phyloP scores from a whole-genome alignment of 495 filamentous ascomycete genomes.

The Annulohypoxylon stygium region DNA sequence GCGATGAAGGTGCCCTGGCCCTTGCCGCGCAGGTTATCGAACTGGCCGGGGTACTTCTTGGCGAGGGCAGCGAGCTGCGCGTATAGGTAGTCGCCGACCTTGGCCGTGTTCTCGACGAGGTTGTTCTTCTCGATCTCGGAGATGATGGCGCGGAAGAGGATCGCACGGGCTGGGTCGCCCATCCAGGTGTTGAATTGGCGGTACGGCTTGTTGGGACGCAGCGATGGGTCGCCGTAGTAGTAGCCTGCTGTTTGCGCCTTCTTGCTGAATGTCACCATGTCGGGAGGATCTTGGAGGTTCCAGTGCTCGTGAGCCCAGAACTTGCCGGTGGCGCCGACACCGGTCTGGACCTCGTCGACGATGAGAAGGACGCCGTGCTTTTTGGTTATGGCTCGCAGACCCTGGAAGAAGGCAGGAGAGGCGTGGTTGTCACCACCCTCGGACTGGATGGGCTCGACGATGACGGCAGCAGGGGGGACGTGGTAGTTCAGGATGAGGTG shows the following conservation, averaged over 20 bases:
- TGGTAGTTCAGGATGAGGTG: constrained; percentile 84
- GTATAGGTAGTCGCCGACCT: constrained; percentile 87
- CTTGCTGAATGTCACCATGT: constrained; percentile 99
- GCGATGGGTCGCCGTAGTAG: constrained; percentile 88
- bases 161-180: constrained; percentile 91
- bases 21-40: constrained; percentile 92
- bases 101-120: constrained; percentile 84
- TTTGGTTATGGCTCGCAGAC: constrained; percentile 86
- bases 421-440: constrained; percentile 99
- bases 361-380: constrained; percentile 91
- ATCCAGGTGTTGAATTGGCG: constrained; percentile 99
- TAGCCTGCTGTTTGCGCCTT: constrained; percentile 99
- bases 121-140: constrained; percentile 85
- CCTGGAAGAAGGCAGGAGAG: constrained; percentile 90
- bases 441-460: constrained; percentile 97
- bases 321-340: constrained; percentile 93
- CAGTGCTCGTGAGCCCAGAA: constrained; percentile 99
- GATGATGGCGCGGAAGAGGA: constrained; percentile 94
- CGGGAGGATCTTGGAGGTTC: constrained; percentile 84
- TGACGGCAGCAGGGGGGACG: constrained; percentile 87
- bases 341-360: constrained; percentile 98
- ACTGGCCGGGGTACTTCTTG: constrained; percentile 81
- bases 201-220: constrained; percentile 99
- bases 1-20: constrained; percentile 97
- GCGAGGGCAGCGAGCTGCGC: constrained; percentile 75